Conservation (phyloP, 345 rosid genomes). For the Populus nigra region DNA sequence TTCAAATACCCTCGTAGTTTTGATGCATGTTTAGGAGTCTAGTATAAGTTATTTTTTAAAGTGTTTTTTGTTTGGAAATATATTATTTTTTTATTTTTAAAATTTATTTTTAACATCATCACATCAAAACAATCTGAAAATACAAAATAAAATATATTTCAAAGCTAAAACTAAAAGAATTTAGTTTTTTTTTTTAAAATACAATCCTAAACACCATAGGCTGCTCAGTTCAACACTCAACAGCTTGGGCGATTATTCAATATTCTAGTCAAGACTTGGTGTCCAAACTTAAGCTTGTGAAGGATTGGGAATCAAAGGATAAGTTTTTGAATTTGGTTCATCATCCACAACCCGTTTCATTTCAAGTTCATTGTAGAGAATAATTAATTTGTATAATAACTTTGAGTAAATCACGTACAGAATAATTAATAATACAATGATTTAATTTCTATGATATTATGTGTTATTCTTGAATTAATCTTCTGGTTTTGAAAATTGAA, state of each 20-base stretch:
- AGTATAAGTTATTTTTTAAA: no score
- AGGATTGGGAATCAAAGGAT: no score
- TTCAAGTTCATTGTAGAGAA: no score
- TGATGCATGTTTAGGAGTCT: rapidly evolving
- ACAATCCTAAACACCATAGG: no score
- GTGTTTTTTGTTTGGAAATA: rapidly evolving
- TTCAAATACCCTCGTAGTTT: rapidly evolving
- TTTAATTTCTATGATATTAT: background rate
- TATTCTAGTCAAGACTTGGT: background rate
- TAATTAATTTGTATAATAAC: background rate
- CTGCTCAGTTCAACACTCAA: background rate
- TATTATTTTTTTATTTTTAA: no score
- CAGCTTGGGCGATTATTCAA: background rate
- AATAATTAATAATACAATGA: background rate
- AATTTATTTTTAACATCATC: no score
- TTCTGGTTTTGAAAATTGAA: background rate
- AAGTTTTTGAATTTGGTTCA: no score
- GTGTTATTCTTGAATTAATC: background rate
- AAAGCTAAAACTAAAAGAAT: no score
- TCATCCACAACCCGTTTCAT: no score
- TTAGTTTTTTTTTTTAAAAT: no score
- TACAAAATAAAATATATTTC: no score
- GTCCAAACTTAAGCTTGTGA: background rate
- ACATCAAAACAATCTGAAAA: no score
- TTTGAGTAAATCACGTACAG: background rate